These are phyloP conservation scores for Paracoccidioides brasiliensis DNA, from an alignment of 2,329 filamentous ascomycete genomes.

Conservation along the genomic window DNA sequence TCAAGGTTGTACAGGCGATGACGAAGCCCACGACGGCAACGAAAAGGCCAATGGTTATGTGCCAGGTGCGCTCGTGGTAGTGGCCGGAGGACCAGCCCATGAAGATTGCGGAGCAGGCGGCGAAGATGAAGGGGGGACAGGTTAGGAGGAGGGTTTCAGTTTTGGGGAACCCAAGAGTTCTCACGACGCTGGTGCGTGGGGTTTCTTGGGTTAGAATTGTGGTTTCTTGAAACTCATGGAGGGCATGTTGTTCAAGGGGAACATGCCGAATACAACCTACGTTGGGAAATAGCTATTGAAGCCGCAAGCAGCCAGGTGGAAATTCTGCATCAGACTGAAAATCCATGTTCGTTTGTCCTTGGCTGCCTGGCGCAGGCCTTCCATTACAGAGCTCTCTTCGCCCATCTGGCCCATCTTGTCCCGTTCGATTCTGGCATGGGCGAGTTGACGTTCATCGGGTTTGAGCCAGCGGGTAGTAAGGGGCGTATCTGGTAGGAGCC, in stretches of 20 bases:
- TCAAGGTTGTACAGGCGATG: slow-evolving; percentile 18
- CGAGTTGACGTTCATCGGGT: slow-evolving; percentile 26
- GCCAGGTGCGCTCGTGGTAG: slow-evolving; percentile 22
- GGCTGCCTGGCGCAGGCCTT: slow-evolving; percentile 38
- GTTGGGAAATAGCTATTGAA: slow-evolving; percentile 34
- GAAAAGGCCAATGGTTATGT: slow-evolving; percentile 16
- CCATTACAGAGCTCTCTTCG: slow-evolving; percentile 35
- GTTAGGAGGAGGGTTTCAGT: slow-evolving; percentile 41
- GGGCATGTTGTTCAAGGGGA: not conserved
- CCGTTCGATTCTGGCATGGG: slow-evolving; percentile 36
- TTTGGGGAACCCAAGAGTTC: slow-evolving; percentile 35
- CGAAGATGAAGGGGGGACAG: slow-evolving; percentile 39
- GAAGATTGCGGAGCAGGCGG: slow-evolving; percentile 35
- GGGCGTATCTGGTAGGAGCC: slow-evolving; percentile 11
- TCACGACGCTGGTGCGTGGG: slow-evolving; percentile 30
- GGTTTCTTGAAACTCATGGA: not conserved
- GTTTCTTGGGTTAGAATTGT: not conserved
- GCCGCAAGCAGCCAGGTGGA: slow-evolving; percentile 41
- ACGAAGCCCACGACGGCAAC: slow-evolving; percentile 20
- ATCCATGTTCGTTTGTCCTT: slow-evolving; percentile 41
- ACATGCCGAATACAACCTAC: slow-evolving; percentile 20
- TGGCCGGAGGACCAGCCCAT: slow-evolving; percentile 40
- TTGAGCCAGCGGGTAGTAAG: slow-evolving; percentile 12
- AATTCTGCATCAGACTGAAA: slow-evolving; percentile 44
- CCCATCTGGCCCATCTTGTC: slow-evolving; percentile 38